Evolutionary conservation across 768 basidiomycete species (phyloP), one percentile per base, ranked within the genome.

Genomic region (Phanerochaete sordida): DNA sequence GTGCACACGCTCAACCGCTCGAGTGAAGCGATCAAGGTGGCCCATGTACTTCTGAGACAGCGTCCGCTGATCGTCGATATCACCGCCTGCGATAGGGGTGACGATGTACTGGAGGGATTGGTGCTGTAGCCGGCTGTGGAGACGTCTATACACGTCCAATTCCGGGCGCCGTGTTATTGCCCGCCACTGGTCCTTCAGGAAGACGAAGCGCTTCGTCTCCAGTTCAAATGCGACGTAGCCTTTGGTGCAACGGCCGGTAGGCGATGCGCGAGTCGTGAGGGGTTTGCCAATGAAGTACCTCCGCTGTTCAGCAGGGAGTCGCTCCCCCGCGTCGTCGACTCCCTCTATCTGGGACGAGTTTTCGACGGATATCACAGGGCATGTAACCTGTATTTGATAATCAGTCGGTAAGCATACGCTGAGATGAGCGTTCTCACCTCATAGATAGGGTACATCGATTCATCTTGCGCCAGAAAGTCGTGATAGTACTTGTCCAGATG

Each of bases 121-220:
- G n/a, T n/a, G n/a, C n/a, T n/a, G n/a, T n/a, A n/a, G n/a, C n/a
- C n/a, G n/a, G n/a, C n/a, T n/a, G 19, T 51, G 31, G 16, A 59
- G 50, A 11, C 30, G 16, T 5, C n/a, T 16, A 23, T 59, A 59
- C 19, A 27, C 39, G 26, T 52, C 51, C 8, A 54, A 43, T 23
- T 48, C 47, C 21, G 3, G 3, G 27, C 19, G 47, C 5, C 30
- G 33, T 15, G 21, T 30, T 3, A 58, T 27, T 11, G 56, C 31
- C 6, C 56, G 43, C 56, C 56, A 57, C n/a, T 46, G 39, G 45
- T 57, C 56, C 56, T 57, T 57, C 21, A 46, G 16, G 39, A 57
- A 57, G 30, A 26, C 12, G 6, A 57, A 9, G 24, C 27, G 16
- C 43, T 28, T 46, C 15, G 8, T 2, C 2, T 47, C 21, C 7